Base-by-base conservation (phyloP, 2,329 filamentous ascomycete species). In the Verticillium zaregamsianum region DNA sequence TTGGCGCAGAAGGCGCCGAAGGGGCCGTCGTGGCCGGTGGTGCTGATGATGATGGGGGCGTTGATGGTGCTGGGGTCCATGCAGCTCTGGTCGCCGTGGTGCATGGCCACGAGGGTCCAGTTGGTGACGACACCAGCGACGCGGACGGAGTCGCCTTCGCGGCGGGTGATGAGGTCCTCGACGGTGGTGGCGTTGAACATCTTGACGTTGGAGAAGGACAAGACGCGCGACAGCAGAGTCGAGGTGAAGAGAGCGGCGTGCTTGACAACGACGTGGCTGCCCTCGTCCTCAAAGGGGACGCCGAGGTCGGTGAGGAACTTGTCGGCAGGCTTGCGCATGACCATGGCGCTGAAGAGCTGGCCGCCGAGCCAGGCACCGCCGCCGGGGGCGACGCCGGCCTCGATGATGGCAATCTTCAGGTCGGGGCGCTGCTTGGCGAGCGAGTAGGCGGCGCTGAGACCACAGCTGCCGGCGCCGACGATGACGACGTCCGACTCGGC, bases 61-160 rank as follows among this genome's bases (percentile, higher is more conserved):
- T 96, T 97, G 85, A 97, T 96, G 70, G 93, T 97, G 86, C 95
- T 96, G 68, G 93, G 93, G 76, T 97, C 93, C 93, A 97, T 96
- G 89, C 93, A 97, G 64, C 87, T 91, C 80, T 96, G 92, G 74
- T 94, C 90, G 73, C 93, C 90, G 76, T 93, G 90, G 76, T 93
- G 90, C 82, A 94, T 90, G 54, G 89, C 86, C 57, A 97, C 93
- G 31, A 97, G 84, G 1, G 93, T 97, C 93, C 93, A 97, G 84
- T 97, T 97, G 71, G 92, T 96, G 61, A 97, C 93, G 1, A 97
- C 93, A 70, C 93, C 93, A 9, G 92, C 90, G 67, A 97, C 88
- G 65, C 90, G 87, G 54, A 96, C 77, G 11, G 72, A 74, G 12
- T 31, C 23, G 15, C 80, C 78, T 2, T 78, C 77, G 14, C 86